A percentile compares a stretch with the other conserved stretches of the same genome.
Conservation (phyloP, 352 stramenopile genomes). For the Pythium dissimile region DNA sequence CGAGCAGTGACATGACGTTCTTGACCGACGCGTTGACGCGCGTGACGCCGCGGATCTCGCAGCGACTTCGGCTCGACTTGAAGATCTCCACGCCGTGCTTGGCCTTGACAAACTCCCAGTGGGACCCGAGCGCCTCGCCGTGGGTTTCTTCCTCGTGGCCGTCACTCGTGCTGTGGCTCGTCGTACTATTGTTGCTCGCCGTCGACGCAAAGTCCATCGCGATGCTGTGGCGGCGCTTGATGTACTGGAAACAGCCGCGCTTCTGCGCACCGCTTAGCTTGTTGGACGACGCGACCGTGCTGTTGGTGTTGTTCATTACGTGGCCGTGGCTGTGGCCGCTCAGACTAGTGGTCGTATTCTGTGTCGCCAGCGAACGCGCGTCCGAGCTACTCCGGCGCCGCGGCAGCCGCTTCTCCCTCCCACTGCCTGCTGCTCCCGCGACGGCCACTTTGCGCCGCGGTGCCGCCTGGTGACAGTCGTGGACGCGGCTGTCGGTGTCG, state of each 20-base stretch:
- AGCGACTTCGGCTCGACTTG: slow-evolving; percentile 61
- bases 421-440: not conserved
- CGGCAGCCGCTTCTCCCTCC: not conserved
- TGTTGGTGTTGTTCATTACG: not conserved
- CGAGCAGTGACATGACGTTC: slow-evolving; percentile 77
- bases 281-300: not conserved
- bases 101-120: slow-evolving; percentile 60
- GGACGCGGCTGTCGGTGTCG: slow-evolving; percentile 12
- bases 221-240: slow-evolving; percentile 68
- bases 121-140: slow-evolving; percentile 23
- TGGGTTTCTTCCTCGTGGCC: slow-evolving; percentile 1
- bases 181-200: slow-evolving; percentile 7
- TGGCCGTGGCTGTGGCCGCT: not conserved
- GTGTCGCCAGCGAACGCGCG: slow-evolving; percentile 1
- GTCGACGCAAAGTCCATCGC: slow-evolving; percentile 65
- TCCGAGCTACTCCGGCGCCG: slow-evolving; percentile 22
- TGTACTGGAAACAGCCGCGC: slow-evolving; percentile 80
- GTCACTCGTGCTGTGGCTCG: slow-evolving; percentile 1
- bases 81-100: slow-evolving; percentile 76
- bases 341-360: no score
- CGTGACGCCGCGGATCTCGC: slow-evolving; percentile 68
- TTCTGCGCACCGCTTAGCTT: slow-evolving; percentile 65
- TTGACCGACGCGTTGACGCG: slow-evolving; percentile 78
- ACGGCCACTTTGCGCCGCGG: slow-evolving; percentile 9
- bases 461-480: slow-evolving; percentile 1